Evolutionary conservation across 805 yeast genomes (phyloP).

Genomic region (Isabelozyma gotoi): DNA sequence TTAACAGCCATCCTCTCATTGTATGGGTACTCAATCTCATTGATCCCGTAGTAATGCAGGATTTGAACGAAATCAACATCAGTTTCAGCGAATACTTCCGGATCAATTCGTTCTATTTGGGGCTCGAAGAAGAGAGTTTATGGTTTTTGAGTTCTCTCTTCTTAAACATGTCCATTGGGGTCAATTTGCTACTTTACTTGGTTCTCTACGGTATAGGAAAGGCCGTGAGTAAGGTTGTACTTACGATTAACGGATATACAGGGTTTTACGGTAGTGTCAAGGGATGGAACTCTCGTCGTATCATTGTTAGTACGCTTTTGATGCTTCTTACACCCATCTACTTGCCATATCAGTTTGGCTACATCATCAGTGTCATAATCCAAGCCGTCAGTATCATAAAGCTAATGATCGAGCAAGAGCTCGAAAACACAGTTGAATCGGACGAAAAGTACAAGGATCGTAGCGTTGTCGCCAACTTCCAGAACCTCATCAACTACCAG

Average conservation of each 20-base stretch:
- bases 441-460: background rate
- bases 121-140: conserved; percentile 56
- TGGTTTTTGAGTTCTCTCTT: conserved; percentile 63
- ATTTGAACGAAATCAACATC: conserved; percentile 43
- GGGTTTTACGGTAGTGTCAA: conserved; percentile 3
- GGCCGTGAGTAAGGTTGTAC: background rate
- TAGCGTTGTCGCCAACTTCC: conserved; percentile 2
- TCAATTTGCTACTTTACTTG: conserved; percentile 11
- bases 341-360: conserved; percentile 82
- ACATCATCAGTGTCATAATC: conserved; percentile 54
- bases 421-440: background rate
- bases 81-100: conserved; percentile 31
- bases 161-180: conserved; percentile 42
- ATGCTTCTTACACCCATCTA: conserved; percentile 50
- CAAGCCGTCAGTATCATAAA: conserved; percentile 57
- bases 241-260: background rate
- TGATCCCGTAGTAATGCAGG: conserved; percentile 56
- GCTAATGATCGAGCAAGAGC: conserved; percentile 4
- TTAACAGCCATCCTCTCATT: conserved; percentile 22
- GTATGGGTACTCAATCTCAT: conserved; percentile 36
- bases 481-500: conserved; percentile 55
- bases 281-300: conserved; percentile 15
- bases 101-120: conserved; percentile 63
- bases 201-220: conserved; percentile 2
- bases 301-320: conserved; percentile 6